These are phyloP conservation scores for Posidonia oceanica DNA, from an alignment of 116 monocot species.

Conservation along the genomic window DNA sequence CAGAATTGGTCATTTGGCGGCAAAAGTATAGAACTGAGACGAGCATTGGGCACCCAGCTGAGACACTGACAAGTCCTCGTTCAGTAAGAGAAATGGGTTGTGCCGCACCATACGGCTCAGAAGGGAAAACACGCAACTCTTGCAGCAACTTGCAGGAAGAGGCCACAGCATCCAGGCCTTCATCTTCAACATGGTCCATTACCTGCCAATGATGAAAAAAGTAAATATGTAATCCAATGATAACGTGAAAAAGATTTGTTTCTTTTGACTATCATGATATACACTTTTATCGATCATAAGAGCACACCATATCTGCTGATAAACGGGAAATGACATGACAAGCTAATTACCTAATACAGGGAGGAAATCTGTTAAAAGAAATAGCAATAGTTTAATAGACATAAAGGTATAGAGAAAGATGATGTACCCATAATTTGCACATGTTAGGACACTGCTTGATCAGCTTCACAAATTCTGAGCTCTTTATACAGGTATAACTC, in stretches of 20 bases:
- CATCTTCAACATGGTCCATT: constrained; percentile 77
- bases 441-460: constrained; percentile 56
- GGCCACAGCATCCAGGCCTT: constrained; percentile 68
- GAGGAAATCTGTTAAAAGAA: neutral
- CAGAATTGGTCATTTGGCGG: constrained; percentile 85
- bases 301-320: neutral
- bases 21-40: constrained; percentile 85
- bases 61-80: constrained; percentile 58
- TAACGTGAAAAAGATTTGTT: neutral
- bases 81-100: constrained; percentile 58
- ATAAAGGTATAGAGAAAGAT: neutral
- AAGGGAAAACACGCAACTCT: constrained; percentile 88
- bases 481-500: constrained; percentile 55
- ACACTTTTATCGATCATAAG: neutral
- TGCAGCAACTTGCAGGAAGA: constrained; percentile 61
- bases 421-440: constrained; percentile 64
- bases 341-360: neutral
- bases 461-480: constrained; percentile 54
- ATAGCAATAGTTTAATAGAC: neutral
- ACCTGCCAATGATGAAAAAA: constrained; percentile 28
- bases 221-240: neutral
- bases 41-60: constrained; percentile 62
- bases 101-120: constrained; percentile 33
- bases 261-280: no score
- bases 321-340: neutral